Base-by-base conservation (phyloP, 257 asterid species). In the Ligustrum vulgare region DNA sequence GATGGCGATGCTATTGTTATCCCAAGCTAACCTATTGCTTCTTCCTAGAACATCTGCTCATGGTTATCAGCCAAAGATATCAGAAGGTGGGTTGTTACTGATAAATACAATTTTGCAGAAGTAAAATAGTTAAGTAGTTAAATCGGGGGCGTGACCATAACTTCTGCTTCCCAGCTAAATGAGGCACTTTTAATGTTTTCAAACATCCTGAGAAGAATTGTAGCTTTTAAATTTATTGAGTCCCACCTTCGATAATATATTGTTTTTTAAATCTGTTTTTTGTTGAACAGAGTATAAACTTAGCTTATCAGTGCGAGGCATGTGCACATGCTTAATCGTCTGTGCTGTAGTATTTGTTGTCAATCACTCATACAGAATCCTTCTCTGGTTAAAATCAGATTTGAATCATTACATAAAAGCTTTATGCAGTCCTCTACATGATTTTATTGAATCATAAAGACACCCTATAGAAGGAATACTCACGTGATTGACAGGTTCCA, bases 31-130 rank as follows among this genome's bases (percentile, higher is more conserved):
- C 86, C 77, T 95, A 56, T 78, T 95, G 74, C 97, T 95, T 76
- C 96, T 93, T 82, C 99, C 99, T 2, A 87, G 98, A 86, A 84
- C 93, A 73, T 85, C 98, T 32, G 80, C 82, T 0, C 97, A 93
- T 82, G 97, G 97, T 77, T 85, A 88, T 87, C 96, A 87, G 72
- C 88, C 97, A 56, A 95, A 91, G 91, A 87, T 95, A 80, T 91
- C 98, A 56, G 99, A 95, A 93, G 99, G 99, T 94, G 85, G 66
- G 25, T 77, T 28, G 82, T 74, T 71, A 75, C 70, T 70, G 45
- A 77, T 37, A 12, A 51, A 62, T 33, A 73, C 18, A 35, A 16
- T 72, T 12, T 51, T 80, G 12, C 47, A 33, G 22, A 71, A 32
- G 5, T 75, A 45, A 22, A 72, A 75, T 56, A n/a, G 67, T 72